These are phyloP conservation scores for Torulaspora globosa DNA, from an alignment of 1,139 yeast species.

Conservation along the genomic window DNA sequence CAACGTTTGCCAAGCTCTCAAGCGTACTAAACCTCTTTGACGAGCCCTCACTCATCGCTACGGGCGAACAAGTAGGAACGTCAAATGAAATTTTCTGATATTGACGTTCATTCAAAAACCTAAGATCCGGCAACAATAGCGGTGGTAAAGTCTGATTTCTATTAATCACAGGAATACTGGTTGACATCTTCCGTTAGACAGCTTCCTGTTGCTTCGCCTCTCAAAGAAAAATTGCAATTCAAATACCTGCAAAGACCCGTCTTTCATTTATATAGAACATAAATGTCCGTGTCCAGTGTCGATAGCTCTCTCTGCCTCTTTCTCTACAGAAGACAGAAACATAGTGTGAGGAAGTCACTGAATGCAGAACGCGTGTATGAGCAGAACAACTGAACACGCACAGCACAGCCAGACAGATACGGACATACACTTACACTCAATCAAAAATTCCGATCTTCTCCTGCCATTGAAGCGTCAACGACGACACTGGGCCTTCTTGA, in stretches of 20 bases:
- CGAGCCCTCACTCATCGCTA: conserved; percentile 1
- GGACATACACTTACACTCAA: neutral
- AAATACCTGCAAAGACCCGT: too few relatives aligned
- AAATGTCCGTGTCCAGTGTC: too few relatives aligned
- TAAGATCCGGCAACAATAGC: conserved; percentile 29
- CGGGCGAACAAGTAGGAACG: neutral
- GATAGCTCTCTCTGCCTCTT: too few relatives aligned
- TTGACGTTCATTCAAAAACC: conserved; percentile 6
- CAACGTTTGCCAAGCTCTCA: conserved; percentile 12
- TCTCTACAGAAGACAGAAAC: too few relatives aligned
- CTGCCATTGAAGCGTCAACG: neutral
- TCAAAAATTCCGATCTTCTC: neutral
- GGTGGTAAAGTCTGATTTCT: conserved; percentile 32
- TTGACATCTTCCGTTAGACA: conserved; percentile 12
- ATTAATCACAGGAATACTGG: conserved; percentile 30
- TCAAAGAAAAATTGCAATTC: neutral
- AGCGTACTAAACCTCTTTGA: conserved; percentile 1
- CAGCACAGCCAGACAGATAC: neutral
- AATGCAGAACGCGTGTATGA: neutral
- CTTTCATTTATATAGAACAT: too few relatives aligned
- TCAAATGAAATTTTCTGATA: neutral
- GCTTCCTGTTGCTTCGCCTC: neutral
- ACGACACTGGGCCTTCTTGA: neutral
- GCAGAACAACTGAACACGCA: neutral
- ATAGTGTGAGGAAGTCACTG: neutral